phyloP scores from a whole-genome alignment of 306 rosid genomes.

The Biancaea sappan region DNA sequence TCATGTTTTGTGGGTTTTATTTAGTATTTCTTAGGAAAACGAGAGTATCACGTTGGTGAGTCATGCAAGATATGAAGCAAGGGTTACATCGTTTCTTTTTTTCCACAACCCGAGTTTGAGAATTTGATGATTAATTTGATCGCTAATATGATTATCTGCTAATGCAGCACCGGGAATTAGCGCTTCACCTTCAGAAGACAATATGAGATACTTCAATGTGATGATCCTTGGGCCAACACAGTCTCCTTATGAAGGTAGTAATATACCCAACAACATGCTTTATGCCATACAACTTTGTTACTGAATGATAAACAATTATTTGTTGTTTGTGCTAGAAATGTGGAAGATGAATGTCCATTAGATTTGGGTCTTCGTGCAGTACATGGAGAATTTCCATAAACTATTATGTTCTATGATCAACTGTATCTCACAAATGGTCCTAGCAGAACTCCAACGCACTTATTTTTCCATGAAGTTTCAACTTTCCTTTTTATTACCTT shows the following conservation, averaged over 20 bases:
- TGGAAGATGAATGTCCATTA: not conserved
- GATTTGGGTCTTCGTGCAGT: not conserved
- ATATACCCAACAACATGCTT: not conserved
- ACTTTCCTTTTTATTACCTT: not conserved
- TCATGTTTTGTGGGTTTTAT: not conserved
- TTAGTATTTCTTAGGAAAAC: not conserved
- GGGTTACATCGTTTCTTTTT: conserved; percentile 22
- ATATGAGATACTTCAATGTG: conserved; percentile 96
- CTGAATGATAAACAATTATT: not conserved
- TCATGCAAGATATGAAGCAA: not conserved
- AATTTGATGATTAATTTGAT: conserved; percentile 16
- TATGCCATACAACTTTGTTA: not conserved
- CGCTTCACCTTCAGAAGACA: conserved; percentile 96
- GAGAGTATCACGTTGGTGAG: not conserved
- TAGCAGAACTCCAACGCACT: not conserved
- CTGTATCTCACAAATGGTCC: not conserved
- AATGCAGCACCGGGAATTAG: conserved; percentile 94
- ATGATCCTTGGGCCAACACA: conserved; percentile 99
- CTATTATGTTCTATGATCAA: not conserved
- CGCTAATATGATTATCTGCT: conserved; percentile 37
- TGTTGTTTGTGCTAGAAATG: conserved; percentile 4
- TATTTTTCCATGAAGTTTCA: not conserved
- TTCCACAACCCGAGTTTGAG: not conserved
- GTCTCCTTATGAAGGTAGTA: conserved; percentile 98
- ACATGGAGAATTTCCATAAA: conserved; percentile 2